Conservation (phyloP, 1,139 yeast species). For the Zygosaccharomyces sapae region DNA sequence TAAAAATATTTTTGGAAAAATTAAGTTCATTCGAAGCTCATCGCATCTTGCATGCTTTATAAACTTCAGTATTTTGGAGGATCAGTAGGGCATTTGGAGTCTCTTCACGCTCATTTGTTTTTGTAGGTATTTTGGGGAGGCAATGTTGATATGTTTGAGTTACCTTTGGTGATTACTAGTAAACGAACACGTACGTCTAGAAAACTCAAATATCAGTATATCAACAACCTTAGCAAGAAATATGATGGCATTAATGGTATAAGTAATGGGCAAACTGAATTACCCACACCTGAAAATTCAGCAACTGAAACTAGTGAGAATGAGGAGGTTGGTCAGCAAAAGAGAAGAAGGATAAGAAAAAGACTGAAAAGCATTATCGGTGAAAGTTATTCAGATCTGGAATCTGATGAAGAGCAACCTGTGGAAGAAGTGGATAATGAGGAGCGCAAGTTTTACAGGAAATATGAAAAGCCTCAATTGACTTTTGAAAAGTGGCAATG, state of each 20-base stretch:
- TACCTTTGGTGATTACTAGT: conserved; percentile 24
- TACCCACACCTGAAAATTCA: conserved; percentile 32
- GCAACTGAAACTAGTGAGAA: conserved; percentile 25
- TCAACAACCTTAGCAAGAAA: conserved; percentile 22
- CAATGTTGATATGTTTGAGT: conserved; percentile 28
- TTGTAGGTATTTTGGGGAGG: background rate
- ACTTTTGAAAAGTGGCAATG: conserved; percentile 34
- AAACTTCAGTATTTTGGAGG: background rate
- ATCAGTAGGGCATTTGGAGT: background rate
- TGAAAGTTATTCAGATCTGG: conserved; percentile 19
- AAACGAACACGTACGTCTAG: conserved; percentile 20
- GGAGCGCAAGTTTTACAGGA: conserved; percentile 26
- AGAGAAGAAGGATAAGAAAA: conserved; percentile 15
- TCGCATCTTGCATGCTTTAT: conserved; percentile 5
- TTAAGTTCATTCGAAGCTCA: conserved; percentile 7
- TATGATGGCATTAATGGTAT: conserved; percentile 16
- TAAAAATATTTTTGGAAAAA: conserved; percentile 2
- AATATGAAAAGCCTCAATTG: conserved; percentile 30
- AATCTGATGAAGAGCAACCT: conserved; percentile 14
- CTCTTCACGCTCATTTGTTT: background rate
- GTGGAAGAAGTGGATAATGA: conserved; percentile 18
- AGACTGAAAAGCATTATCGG: conserved; percentile 22
- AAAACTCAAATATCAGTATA: conserved; percentile 31
- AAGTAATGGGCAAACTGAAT: conserved; percentile 9
- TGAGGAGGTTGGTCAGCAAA: conserved; percentile 13